Base-by-base conservation (phyloP, 2,329 filamentous ascomycete genomes). In the Neonectria sp. region DNA sequence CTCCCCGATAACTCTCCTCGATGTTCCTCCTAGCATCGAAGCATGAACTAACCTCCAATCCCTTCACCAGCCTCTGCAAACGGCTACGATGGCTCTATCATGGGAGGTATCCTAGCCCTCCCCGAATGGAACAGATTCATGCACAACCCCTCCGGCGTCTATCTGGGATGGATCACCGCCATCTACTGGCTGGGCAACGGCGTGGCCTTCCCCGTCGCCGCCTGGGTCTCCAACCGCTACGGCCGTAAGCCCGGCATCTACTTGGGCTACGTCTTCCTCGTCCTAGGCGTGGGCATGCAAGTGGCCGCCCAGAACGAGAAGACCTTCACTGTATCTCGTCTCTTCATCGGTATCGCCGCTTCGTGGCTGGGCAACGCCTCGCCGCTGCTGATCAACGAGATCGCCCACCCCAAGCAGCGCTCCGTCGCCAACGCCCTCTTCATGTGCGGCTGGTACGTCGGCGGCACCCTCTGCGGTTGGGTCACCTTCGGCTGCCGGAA, bases 181-280 rank as follows among this genome's bases (percentile, higher is more conserved):
- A 73, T 72, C 12, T 73, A 75, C 66, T 73, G 71, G 69, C 66
- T 74, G 2, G 65, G 70, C 25, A 73, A 73, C 59, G 73, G 71
- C 8, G 25, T 75, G 27, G 65, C 53, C 17, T 72, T 72, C 0
- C 71, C 68, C 6, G 1, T 73, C 2, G 71, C 72, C 5, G 58
- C 59, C 29, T 58, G 60, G 46, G 63, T 71, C 2, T 70, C 67
- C 27, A 65, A 69, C 52, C 58, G 59, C 27, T 69, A 56, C 25
- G 70, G 70, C 13, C 63, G 70, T 21, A 60, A 60, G 24, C 58
- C 61, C 4, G 68, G 68, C 4, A 55, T 72, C 40, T 69, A 59
- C 24, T 13, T 67, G 6, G 70, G 70, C 31, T 72, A 67, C 45
- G 17, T 72, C 43, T 69, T 72, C 55, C 63, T 72, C 1, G 15